phyloP scores from a whole-genome alignment of 2,329 filamentous ascomycete genomes.

The Phaeophleospora eucalypticola region DNA sequence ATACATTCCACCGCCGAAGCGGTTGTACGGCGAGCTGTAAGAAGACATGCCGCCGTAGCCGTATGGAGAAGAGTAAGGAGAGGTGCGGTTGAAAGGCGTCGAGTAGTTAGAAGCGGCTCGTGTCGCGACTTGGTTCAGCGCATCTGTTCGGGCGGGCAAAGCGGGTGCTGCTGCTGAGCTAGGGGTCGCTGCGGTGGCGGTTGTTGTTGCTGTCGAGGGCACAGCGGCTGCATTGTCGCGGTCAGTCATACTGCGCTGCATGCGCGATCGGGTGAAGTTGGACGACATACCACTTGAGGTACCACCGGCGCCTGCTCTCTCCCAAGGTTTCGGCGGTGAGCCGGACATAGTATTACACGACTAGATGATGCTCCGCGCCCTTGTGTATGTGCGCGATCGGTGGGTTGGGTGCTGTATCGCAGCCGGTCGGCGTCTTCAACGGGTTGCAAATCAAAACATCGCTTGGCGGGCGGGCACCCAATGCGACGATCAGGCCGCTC shows the following conservation, averaged over 20 bases:
- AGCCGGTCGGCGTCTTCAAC: neutral
- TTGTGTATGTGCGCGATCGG: neutral
- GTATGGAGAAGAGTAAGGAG: slow-evolving; percentile 51
- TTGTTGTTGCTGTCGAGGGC: slow-evolving; percentile 39
- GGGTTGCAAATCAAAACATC: neutral
- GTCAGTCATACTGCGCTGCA: slow-evolving; percentile 23
- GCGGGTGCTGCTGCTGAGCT: slow-evolving; percentile 53
- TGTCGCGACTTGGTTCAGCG: slow-evolving; percentile 75
- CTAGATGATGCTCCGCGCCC: neutral
- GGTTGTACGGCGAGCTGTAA: slow-evolving; percentile 43
- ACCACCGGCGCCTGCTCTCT: slow-evolving; percentile 63
- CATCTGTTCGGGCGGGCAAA: slow-evolving; percentile 74
- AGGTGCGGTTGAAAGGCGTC: slow-evolving; percentile 43
- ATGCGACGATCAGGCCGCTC: no score
- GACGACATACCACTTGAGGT: slow-evolving; percentile 24
- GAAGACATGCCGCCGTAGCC: slow-evolving; percentile 43
- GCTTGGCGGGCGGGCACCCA: neutral
- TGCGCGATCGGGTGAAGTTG: slow-evolving; percentile 8
- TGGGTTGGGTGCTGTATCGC: neutral
- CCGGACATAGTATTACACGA: neutral
- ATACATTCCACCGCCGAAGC: slow-evolving; percentile 38
- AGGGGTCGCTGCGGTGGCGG: slow-evolving; percentile 39
- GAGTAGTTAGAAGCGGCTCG: slow-evolving; percentile 79
- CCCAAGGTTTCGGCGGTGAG: slow-evolving; percentile 98
- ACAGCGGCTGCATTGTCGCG: slow-evolving; percentile 40